Conservation (phyloP, 352 stramenopile species). For the Phytophthora fragariaefolia region DNA sequence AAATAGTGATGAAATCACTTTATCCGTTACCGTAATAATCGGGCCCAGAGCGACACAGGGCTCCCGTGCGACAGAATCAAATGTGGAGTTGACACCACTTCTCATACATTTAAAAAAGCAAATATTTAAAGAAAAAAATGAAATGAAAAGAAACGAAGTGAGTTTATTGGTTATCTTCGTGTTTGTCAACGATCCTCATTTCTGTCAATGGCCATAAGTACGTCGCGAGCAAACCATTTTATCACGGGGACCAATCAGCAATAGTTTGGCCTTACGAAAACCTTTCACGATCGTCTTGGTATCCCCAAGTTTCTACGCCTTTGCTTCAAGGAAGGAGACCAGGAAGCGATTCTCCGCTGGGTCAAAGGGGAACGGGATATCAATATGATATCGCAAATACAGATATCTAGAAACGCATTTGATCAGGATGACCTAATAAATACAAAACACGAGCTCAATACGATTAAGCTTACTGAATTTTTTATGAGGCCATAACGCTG, state of each 20-base stretch:
- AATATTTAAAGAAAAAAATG: neutral
- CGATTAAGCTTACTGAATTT: too few species aligned
- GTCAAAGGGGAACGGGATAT: neutral
- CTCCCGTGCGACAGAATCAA: neutral
- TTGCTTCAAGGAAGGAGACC: neutral
- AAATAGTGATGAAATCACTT: too few species aligned
- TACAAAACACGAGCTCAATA: too few species aligned
- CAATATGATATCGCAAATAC: constrained; percentile 1
- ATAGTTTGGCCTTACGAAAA: neutral
- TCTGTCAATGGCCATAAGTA: neutral
- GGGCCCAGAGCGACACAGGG: neutral
- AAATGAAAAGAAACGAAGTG: too few species aligned
- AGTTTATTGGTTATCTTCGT: neutral
- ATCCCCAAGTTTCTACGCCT: neutral
- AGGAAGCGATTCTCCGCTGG: neutral
- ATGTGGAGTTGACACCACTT: neutral
- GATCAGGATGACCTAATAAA: too few species aligned
- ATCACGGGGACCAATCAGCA: constrained; percentile 1
- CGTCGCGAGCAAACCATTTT: neutral
- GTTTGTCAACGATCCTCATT: neutral
- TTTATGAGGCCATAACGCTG: too few species aligned
- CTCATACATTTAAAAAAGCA: neutral
- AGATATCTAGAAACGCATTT: neutral
- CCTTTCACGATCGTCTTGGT: neutral
- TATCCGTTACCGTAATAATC: constrained; percentile 1